phyloP scores from a whole-genome alignment of 306 rosid genomes.

The Nissolia schottii region DNA sequence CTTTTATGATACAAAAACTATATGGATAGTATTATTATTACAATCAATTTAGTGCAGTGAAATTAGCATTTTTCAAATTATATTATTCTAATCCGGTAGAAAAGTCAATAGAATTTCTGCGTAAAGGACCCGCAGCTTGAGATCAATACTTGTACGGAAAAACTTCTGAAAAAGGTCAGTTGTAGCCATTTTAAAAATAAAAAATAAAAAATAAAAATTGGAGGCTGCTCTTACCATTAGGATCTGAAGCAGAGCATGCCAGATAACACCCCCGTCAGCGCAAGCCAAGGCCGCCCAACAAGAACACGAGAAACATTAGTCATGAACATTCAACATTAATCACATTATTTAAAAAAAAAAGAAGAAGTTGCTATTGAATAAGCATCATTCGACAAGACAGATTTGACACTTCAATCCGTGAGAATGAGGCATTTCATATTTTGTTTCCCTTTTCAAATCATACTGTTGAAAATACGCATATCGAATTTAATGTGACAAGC shows the following conservation, averaged over 20 bases:
- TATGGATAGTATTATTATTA: too few species aligned
- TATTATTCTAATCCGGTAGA: background rate
- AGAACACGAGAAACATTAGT: background rate
- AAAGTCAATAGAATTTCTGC: background rate
- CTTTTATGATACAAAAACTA: too few species aligned
- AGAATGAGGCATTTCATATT: background rate
- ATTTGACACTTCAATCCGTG: background rate
- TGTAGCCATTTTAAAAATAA: background rate
- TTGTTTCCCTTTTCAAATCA: background rate
- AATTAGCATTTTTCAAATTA: background rate
- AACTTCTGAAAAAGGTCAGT: background rate
- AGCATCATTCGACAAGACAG: background rate
- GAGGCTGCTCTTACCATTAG: constrained; percentile 60
- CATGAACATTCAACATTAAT: background rate
- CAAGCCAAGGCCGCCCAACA: constrained; percentile 14
- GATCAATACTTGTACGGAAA: background rate
- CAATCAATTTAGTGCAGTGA: too few species aligned
- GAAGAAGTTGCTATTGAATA: background rate
- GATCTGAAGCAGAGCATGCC: constrained; percentile 57
- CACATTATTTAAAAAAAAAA: background rate
- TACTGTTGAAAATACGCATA: background rate
- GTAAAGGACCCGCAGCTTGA: background rate
- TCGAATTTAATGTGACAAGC: background rate
- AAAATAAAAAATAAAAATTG: too few species aligned
- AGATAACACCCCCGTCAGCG: constrained; percentile 20